These are phyloP conservation scores for Globisporangium echinulatum DNA, from an alignment of 352 stramenopile genomes.

Conservation along the genomic window DNA sequence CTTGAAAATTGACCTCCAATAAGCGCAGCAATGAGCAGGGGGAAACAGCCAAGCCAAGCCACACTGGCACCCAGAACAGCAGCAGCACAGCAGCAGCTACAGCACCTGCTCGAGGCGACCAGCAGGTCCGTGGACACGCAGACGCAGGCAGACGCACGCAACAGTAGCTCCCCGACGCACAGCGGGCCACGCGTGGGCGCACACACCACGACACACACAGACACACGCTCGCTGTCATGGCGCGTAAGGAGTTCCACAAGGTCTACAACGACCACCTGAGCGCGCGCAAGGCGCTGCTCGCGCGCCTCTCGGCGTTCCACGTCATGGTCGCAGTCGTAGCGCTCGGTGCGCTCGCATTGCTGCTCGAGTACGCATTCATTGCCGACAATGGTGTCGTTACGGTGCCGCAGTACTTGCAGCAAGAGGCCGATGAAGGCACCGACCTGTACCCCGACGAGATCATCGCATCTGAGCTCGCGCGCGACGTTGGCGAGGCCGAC, in stretches of 20 bases:
- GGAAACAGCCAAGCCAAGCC: no score
- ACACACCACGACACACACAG: background rate
- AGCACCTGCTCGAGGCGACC: no score
- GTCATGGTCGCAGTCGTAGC: conserved; percentile 7
- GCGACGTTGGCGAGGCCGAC: conserved; percentile 24
- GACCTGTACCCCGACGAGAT: conserved; percentile 40
- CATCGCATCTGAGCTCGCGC: conserved; percentile 26
- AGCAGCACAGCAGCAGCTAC: no score
- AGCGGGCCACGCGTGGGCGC: background rate
- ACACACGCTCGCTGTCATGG: conserved; percentile 1
- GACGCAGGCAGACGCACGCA: background rate
- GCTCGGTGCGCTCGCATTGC: conserved; percentile 8
- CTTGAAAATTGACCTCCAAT: no score
- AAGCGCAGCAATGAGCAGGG: no score
- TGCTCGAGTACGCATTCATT: conserved; percentile 12
- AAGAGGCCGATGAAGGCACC: conserved; percentile 22
- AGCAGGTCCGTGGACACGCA: no score
- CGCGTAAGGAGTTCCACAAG: conserved; percentile 15
- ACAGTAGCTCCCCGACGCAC: background rate
- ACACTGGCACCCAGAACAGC: no score
- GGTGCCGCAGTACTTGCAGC: conserved; percentile 9
- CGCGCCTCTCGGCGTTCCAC: conserved; percentile 12
- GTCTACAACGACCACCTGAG: conserved; percentile 6
- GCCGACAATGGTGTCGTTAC: background rate
- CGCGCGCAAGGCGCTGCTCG: conserved; percentile 1